These are phyloP conservation scores for Sordariomycetes sp. DNA, from an alignment of 2,329 filamentous ascomycete species.

Conservation along the genomic window DNA sequence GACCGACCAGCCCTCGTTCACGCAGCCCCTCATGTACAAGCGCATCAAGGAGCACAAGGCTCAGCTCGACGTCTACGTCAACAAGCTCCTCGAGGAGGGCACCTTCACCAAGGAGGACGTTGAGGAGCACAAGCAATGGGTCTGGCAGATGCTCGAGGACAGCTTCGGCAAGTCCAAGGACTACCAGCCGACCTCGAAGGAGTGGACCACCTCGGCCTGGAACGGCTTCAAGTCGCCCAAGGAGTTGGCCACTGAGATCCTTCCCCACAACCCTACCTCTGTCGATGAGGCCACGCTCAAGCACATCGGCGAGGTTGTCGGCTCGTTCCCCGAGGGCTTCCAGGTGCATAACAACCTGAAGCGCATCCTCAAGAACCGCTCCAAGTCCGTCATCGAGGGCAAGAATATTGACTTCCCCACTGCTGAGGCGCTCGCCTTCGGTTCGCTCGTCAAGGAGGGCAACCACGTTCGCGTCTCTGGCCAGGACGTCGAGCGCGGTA, in stretches of 20 bases:
- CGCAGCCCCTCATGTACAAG: slow-evolving; percentile 99
- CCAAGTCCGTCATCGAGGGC: slow-evolving; percentile 79
- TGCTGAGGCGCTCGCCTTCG: slow-evolving; percentile 90
- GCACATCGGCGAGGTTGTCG: slow-evolving; percentile 72
- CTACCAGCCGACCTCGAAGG: slow-evolving; percentile 89
- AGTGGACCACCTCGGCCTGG: slow-evolving; percentile 98
- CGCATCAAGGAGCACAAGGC: slow-evolving; percentile 74
- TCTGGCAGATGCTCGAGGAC: slow-evolving; percentile 97
- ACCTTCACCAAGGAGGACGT: slow-evolving; percentile 97
- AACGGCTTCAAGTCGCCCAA: slow-evolving; percentile 99
- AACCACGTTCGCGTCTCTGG: slow-evolving; percentile 96
- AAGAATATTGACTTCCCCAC: slow-evolving; percentile 97
- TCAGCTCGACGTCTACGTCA: slow-evolving; percentile 81
- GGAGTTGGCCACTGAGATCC: slow-evolving; percentile 85
- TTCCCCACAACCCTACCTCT: slow-evolving; percentile 81
- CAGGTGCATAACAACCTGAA: slow-evolving; percentile 89
- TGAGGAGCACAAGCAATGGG: slow-evolving; percentile 98
- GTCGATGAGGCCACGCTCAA: slow-evolving; percentile 61
- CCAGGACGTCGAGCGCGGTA: slow-evolving; percentile 98
- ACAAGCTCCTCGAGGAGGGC: slow-evolving; percentile 81
- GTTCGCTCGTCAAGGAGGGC: slow-evolving; percentile 78
- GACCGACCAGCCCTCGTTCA: slow-evolving; percentile 98
- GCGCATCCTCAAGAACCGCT: slow-evolving; percentile 80
- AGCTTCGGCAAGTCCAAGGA: slow-evolving; percentile 96
- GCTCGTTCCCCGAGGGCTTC: slow-evolving; percentile 71